Base-by-base conservation (phyloP, 2,329 filamentous ascomycete species). In the Ophiostoma novo-ulmi region DNA sequence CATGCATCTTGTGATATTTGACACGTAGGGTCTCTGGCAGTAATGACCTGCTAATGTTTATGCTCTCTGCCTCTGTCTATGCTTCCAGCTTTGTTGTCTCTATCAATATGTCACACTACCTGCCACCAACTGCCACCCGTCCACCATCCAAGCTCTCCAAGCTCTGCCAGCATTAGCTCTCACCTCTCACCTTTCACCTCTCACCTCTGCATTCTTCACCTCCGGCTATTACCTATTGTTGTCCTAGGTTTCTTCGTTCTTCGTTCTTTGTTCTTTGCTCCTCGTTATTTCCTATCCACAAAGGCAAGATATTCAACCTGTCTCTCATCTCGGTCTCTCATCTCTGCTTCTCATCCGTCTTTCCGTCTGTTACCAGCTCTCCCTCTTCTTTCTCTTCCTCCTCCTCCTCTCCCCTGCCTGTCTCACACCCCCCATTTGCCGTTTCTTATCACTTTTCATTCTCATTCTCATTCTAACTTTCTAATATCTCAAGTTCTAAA, bases 361-460 rank as follows among this genome's bases (percentile, higher is more conserved):
- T n/a, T 55, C n/a, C 5, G 41, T 17, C 41, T 41, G 10, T 17
- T 55, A 26, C 26, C 26, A 8, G 48, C 55, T 61, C 11, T 13
- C 22, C 26, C 26, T 26, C 26, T 26, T 26, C 26, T 26, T 26
- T 26, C 26, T 26, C 26, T 10, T 61, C 22, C 5, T 61, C 11
- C 22, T 61, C 55, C 13, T 26, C 10, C 6, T 35, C 55, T 61
- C 22, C 7, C 22, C 55, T 61, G 55, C 55, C 44, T 61, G 55
- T 14, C 55, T 35, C 55, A 22, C 22, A 55, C 55, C 55, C 10
- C 55, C n/a, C n/a, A 11, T 55, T 7, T 22, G n/a, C 22, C 22
- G 55, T 35, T 61, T 14, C 55, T 61, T 31, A 31, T 61, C 55
- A 61, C 55, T 61, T 61, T 31, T 61, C 55, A 61, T 61, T 61